Evolutionary conservation across 768 basidiomycete genomes (phyloP).

Genomic region (Pleurotus platypus): DNA sequence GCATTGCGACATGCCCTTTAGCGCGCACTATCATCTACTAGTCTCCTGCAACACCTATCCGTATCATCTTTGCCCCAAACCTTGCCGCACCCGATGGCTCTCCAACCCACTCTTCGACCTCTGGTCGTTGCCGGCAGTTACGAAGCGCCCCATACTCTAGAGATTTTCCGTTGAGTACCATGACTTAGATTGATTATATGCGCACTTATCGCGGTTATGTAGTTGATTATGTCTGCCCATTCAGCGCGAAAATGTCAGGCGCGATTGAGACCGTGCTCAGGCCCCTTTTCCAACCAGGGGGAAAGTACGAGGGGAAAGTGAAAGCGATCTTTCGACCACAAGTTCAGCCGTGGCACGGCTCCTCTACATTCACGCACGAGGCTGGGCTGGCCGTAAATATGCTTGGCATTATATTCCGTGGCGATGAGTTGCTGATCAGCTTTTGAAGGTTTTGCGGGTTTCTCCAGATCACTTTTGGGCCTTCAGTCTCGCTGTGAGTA

Average conservation of each 20-base stretch:
- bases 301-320: conserved; percentile 69
- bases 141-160: conserved; percentile 72
- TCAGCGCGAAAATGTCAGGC: conserved; percentile 59
- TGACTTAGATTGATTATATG: neutral
- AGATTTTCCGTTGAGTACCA: conserved; percentile 56
- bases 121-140: conserved; percentile 57
- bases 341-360: conserved; percentile 77
- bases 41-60: no score
- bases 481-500: conserved; percentile 62
- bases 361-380: conserved; percentile 78
- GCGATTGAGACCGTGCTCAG: conserved; percentile 59
- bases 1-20: no score
- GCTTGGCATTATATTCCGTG: neutral
- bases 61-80: no score
- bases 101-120: conserved; percentile 70
- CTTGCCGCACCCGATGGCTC: conserved; percentile 51
- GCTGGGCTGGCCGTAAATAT: conserved; percentile 69
- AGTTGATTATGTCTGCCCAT: conserved; percentile 91
- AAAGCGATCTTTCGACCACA: conserved; percentile 68
- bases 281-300: conserved; percentile 54
- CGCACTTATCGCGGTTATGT: neutral
- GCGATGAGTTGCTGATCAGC: neutral
- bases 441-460: conserved; percentile 55
- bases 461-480: conserved; percentile 80
- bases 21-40: no score